Evolutionary conservation across 106 monocot genomes (phyloP), one percentile per base, ranked within the genome.

Genomic region (Narthecium ossifragum): DNA sequence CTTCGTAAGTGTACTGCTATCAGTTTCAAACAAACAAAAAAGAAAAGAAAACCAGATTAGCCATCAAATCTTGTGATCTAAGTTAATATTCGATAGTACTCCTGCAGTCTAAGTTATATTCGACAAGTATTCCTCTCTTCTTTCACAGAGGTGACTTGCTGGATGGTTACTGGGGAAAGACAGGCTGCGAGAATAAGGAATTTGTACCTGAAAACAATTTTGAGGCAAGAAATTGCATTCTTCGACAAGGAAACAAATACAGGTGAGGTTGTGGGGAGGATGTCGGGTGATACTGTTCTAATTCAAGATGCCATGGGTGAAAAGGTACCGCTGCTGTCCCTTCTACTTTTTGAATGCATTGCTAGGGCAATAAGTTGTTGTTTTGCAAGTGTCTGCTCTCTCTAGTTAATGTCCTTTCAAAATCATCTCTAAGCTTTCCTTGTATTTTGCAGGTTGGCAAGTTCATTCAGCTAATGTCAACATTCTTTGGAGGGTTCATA

Each of bases 271-370:
- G 64, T 86, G 4, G 86, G 68, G 23, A 70, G 78, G 34, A 78
- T 86, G 86, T 78, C 86, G 8, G 81, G 86, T 15, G 82, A 86
- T 31, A 86, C 82, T 15, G 69, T 86, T 58, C 60, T 75, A 4
- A 82, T 86, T 61, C 86, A 86, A 68, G 86, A 82, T 72, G 86
- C 82, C 51, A 78, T 86, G 68, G 85, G 86, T 21, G 86, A 86
- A 59, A 86, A 82, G 74, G 86, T 80, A 55, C n/a, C n/a, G 5
- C 24, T n/a, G 31, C 23, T 27, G 15, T 13, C 2, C 20, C 40
- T 39, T 15, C 26, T 8, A 10, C 3, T 23, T 38, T 26, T 8
- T 36, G 31, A 22, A n/a, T n/a, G n/a, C n/a, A n/a, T n/a, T n/a
- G n/a, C n/a, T n/a, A n/a, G n/a, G n/a, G n/a, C n/a, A n/a, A n/a